Evolutionary conservation across 345 rosid species (phyloP).

Genomic region (Eucalyptus globulus): DNA sequence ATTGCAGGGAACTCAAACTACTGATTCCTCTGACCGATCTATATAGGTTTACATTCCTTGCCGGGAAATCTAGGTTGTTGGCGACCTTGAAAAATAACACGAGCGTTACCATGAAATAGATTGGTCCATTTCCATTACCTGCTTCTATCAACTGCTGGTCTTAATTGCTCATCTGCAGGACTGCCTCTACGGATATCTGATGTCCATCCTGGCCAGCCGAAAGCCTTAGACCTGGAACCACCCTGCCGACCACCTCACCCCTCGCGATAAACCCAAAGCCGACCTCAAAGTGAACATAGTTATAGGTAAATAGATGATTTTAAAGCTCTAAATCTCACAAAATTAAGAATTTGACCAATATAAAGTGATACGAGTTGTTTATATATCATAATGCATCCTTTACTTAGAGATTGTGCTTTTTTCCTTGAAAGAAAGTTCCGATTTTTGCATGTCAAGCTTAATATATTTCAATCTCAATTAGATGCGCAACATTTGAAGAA

Average conservation of each 20-base stretch:
- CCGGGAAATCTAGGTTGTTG: background rate
- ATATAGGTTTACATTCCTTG: background rate
- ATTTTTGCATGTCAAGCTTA: too few relatives aligned
- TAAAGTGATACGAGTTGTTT: background rate
- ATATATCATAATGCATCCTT: too few relatives aligned
- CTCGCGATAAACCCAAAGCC: background rate
- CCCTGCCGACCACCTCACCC: background rate
- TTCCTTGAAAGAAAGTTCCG: too few relatives aligned
- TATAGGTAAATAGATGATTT: too few relatives aligned
- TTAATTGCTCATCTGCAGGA: background rate
- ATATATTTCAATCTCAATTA: background rate
- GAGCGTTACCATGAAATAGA: background rate
- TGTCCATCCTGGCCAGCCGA: background rate
- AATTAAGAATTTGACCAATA: background rate
- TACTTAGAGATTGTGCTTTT: too few relatives aligned
- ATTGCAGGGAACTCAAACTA: background rate
- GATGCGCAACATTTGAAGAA: background rate
- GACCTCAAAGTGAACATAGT: background rate
- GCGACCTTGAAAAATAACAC: background rate
- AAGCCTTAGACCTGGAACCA: background rate
- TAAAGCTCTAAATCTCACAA: too few relatives aligned
- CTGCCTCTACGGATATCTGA: background rate
- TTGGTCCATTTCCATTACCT: background rate
- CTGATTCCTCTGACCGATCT: background rate
- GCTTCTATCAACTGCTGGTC: background rate